Conservation (phyloP, 495 filamentous ascomycete genomes). For the Podospora didyma region DNA sequence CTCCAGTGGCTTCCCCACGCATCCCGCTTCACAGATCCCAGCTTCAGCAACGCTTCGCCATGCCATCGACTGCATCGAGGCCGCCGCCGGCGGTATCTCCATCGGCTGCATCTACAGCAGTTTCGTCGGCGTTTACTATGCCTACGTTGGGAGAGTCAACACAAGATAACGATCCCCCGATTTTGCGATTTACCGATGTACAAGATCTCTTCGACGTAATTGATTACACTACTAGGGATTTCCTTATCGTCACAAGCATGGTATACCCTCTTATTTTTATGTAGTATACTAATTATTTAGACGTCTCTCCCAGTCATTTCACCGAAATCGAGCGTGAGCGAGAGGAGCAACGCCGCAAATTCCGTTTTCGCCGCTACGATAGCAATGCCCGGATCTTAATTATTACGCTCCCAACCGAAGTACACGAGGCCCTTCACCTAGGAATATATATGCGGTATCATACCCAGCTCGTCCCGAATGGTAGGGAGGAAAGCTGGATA, state of each 20-base stretch:
- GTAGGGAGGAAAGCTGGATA: slow-evolving; percentile 3
- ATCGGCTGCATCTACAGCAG: slow-evolving; percentile 1
- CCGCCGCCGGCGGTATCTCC: neutral
- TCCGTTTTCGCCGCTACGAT: slow-evolving; percentile 22
- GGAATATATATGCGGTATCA: slow-evolving; percentile 1
- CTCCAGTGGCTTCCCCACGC: neutral
- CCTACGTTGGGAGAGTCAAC: neutral
- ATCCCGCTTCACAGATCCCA: too few species aligned
- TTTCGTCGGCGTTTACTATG: neutral
- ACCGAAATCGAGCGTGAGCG: slow-evolving; percentile 12
- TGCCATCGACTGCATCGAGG: too few species aligned
- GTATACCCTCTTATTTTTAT: slow-evolving; percentile 8
- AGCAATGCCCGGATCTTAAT: slow-evolving; percentile 8
- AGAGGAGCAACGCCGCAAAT: slow-evolving; percentile 10
- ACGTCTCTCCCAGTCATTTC: slow-evolving; percentile 10
- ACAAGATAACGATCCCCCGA: neutral
- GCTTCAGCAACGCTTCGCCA: too few species aligned
- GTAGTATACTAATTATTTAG: slow-evolving; percentile 13
- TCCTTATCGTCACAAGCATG: slow-evolving; percentile 8
- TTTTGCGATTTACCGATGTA: neutral
- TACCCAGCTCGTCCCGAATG: slow-evolving; percentile 10
- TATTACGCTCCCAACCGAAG: slow-evolving; percentile 15
- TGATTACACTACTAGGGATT: slow-evolving; percentile 7
- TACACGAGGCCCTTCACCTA: slow-evolving; percentile 19
- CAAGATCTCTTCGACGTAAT: slow-evolving; percentile 1